A percentile compares a stretch with the other conserved stretches of the same genome.
Evolutionary conservation across 768 basidiomycete genomes (phyloP).

Genomic region (Lactifluus volemus): DNA sequence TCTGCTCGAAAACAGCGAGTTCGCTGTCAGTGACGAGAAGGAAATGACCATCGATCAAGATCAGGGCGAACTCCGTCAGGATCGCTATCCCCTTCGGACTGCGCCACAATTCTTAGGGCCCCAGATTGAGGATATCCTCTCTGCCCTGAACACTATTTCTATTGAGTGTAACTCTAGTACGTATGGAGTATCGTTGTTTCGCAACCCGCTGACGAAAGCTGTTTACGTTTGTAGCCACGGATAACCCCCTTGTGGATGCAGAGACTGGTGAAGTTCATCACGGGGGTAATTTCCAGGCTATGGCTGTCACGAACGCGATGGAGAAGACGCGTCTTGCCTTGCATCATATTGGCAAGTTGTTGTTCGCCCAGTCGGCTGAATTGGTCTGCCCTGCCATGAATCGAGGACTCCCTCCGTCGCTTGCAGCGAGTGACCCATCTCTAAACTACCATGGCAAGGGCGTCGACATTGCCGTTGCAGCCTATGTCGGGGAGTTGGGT

Average conservation of each 20-base stretch:
- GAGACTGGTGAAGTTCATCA: constrained; percentile 60
- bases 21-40: constrained; percentile 57
- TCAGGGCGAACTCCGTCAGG: constrained; percentile 66
- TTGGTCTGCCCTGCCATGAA: constrained; percentile 76
- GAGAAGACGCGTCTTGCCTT: constrained; percentile 67
- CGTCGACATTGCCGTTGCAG: constrained; percentile 74
- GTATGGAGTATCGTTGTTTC: constrained; percentile 21
- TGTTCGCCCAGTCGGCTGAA: constrained; percentile 53
- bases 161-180: constrained; percentile 77
- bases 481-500: constrained; percentile 76
- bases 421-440: constrained; percentile 73
- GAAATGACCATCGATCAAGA: constrained; percentile 70
- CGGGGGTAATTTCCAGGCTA: constrained; percentile 87
- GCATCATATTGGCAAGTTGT: constrained; percentile 42
- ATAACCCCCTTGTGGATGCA: constrained; percentile 76
- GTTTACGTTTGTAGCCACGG: constrained; percentile 49
- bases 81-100: constrained; percentile 67
- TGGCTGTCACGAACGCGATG: constrained; percentile 80
- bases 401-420: constrained; percentile 72
- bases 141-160: constrained; percentile 53
- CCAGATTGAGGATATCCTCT: constrained; percentile 70
- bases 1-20: constrained; percentile 57
- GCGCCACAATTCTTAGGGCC: constrained; percentile 83
- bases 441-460: constrained; percentile 81
- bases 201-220: not conserved